Evolutionary conservation across 306 rosid genomes (phyloP).

Genomic region (Vigna angularis): DNA sequence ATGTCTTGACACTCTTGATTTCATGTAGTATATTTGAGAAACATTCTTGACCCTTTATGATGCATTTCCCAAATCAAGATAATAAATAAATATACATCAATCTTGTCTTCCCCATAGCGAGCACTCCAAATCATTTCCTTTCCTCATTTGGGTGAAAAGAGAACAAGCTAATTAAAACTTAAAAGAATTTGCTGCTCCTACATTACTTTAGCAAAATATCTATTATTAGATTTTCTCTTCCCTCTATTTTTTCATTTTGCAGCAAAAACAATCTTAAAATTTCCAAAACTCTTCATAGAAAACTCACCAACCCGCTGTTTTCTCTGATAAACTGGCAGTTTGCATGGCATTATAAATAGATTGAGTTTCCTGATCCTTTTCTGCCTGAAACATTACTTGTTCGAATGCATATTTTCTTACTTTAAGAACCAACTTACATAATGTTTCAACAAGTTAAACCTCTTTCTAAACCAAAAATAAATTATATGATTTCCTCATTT

Average conservation of each 20-base stretch:
- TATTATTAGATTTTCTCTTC: not conserved
- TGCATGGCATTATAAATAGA: not conserved
- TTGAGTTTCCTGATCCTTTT: not conserved
- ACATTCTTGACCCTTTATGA: conserved; percentile 25
- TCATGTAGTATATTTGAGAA: conserved; percentile 46
- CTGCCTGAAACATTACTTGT: not conserved
- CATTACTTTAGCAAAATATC: conserved; percentile 1
- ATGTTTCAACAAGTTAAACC: not conserved
- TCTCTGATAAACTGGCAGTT: not conserved
- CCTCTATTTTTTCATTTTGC: not conserved
- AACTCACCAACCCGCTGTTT: not conserved
- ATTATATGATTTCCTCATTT: not conserved
- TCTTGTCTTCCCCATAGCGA: conserved; percentile 65
- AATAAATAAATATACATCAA: conserved; percentile 17
- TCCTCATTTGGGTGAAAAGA: conserved; percentile 67
- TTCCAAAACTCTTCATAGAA: not conserved
- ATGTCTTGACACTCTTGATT: conserved; percentile 43
- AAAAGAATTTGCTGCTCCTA: not conserved
- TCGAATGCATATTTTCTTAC: not conserved
- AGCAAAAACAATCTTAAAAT: not conserved
- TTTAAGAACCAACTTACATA: not conserved
- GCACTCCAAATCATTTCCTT: conserved; percentile 56
- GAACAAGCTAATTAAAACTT: conserved; percentile 28
- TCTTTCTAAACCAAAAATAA: not conserved
- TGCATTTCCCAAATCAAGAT: conserved; percentile 60